These are phyloP conservation scores for Cyberlindnera amylophila DNA, from an alignment of 805 yeast genomes.

Conservation along the genomic window DNA sequence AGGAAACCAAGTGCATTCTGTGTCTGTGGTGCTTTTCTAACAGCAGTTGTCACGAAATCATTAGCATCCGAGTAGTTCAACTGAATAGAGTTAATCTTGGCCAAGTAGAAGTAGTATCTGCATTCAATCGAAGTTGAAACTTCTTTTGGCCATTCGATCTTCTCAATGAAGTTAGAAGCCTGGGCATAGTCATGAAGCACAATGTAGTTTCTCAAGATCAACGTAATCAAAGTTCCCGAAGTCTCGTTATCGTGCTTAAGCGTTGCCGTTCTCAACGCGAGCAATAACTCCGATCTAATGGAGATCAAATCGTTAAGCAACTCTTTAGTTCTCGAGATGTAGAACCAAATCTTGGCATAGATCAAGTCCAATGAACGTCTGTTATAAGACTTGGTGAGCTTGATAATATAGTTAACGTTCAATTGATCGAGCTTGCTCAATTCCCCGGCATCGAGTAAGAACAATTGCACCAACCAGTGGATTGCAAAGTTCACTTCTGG, in stretches of 20 bases:
- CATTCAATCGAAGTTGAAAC: conserved; percentile 88
- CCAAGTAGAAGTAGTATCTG: conserved; percentile 85
- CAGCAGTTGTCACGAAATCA: conserved; percentile 89
- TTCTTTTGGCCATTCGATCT: conserved; percentile 80
- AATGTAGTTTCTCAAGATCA: conserved; percentile 77
- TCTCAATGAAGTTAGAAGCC: conserved; percentile 86
- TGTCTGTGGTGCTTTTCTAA: conserved; percentile 94
- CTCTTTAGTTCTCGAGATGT: conserved; percentile 76
- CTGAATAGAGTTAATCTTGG: conserved; percentile 88
- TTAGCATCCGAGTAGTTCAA: conserved; percentile 87
- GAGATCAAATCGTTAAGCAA: conserved; percentile 45
- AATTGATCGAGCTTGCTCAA: conserved; percentile 47
- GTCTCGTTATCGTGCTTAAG: conserved; percentile 92
- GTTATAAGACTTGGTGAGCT: conserved; percentile 55
- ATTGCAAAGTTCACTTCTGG: conserved; percentile 82
- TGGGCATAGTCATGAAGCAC: conserved; percentile 75
- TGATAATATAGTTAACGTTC: conserved; percentile 47
- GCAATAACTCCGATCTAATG: conserved; percentile 67
- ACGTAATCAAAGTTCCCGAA: conserved; percentile 80
- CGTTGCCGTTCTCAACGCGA: conserved; percentile 80
- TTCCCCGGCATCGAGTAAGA: conserved; percentile 60
- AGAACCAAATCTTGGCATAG: conserved; percentile 91
- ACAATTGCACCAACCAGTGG: conserved; percentile 75
- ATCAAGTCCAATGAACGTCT: conserved; percentile 82
- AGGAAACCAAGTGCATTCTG: conserved; percentile 79